Evolutionary conservation across 768 basidiomycete species (phyloP).

Genomic region (Galerina sulciceps): DNA sequence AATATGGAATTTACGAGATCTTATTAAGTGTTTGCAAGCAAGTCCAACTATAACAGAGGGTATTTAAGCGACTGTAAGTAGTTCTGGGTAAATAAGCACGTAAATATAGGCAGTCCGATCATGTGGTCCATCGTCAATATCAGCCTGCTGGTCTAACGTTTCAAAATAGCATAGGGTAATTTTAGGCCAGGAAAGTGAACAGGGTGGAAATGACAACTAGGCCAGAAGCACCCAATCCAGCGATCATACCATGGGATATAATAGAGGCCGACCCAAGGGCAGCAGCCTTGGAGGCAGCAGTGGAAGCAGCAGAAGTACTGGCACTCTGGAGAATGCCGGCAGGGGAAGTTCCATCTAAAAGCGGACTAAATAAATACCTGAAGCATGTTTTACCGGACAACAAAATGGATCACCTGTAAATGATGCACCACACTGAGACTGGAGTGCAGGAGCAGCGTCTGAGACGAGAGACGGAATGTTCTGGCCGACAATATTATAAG

Average conservation of each 20-base stretch:
- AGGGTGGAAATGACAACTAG: conserved; percentile 36
- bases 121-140: too few relatives aligned
- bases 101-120: background rate
- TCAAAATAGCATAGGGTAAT: background rate
- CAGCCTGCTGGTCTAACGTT: background rate
- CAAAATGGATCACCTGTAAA: conserved; percentile 48
- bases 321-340: conserved; percentile 39
- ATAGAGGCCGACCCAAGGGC: conserved; percentile 17
- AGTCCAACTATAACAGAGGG: too few relatives aligned
- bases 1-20: too few relatives aligned
- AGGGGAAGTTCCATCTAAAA: conserved; percentile 42
- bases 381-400: background rate
- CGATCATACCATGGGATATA: conserved; percentile 18
- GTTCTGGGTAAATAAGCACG: background rate
- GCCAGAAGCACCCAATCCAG: conserved; percentile 30
- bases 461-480: conserved; percentile 39
- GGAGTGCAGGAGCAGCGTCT: conserved; percentile 28
- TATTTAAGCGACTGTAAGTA: too few relatives aligned
- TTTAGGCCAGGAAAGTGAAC: conserved; percentile 39
- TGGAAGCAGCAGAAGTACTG: conserved; percentile 20
- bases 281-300: conserved; percentile 16
- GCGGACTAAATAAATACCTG: background rate
- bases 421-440: conserved; percentile 49
- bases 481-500: conserved; percentile 45
- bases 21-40: too few relatives aligned